Evolutionary conservation across 495 filamentous ascomycete genomes (phyloP).

Genomic region (Penicillium longicatenatum): DNA sequence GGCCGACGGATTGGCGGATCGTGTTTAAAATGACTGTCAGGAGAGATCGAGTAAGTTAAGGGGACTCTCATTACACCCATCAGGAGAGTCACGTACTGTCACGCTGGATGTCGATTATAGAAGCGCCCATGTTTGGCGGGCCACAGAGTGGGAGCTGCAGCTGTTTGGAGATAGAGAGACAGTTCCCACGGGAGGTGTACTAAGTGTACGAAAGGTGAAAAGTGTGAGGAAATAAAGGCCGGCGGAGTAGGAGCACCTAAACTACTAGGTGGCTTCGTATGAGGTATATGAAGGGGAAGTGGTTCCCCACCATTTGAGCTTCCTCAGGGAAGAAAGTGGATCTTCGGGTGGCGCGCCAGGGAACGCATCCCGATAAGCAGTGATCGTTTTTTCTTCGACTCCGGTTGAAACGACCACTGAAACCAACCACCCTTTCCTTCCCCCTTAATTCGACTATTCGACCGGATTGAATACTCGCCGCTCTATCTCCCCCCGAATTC

Average conservation of each 20-base stretch:
- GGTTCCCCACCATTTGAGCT: constrained; percentile 38
- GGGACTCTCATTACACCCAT: not conserved
- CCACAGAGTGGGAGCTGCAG: constrained; percentile 23
- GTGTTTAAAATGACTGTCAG: constrained; percentile 59
- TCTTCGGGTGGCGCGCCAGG: constrained; percentile 29
- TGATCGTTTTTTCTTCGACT: constrained; percentile 11
- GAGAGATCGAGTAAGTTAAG: constrained; percentile 11
- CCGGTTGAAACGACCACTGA: constrained; percentile 7
- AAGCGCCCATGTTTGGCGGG: constrained; percentile 50
- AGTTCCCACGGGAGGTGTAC: not conserved
- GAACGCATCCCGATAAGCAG: constrained; percentile 30
- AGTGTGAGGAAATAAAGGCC: not conserved
- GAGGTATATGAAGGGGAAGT: constrained; percentile 34
- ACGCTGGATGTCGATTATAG: constrained; percentile 53
- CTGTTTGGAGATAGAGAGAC: not conserved
- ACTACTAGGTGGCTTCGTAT: constrained; percentile 20
- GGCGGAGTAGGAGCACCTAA: not conserved
- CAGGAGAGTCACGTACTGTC: constrained; percentile 42
- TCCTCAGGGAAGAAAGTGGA: constrained; percentile 27
- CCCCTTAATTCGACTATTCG: not conserved
- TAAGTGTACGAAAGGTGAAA: not conserved
- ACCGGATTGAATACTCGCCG: not conserved
- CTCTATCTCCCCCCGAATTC: not conserved
- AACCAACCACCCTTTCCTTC: not conserved
- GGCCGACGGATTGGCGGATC: constrained; percentile 57